Evolutionary conservation across 2,329 filamentous ascomycete genomes (phyloP).

Genomic region (Trichoderma gracile): DNA sequence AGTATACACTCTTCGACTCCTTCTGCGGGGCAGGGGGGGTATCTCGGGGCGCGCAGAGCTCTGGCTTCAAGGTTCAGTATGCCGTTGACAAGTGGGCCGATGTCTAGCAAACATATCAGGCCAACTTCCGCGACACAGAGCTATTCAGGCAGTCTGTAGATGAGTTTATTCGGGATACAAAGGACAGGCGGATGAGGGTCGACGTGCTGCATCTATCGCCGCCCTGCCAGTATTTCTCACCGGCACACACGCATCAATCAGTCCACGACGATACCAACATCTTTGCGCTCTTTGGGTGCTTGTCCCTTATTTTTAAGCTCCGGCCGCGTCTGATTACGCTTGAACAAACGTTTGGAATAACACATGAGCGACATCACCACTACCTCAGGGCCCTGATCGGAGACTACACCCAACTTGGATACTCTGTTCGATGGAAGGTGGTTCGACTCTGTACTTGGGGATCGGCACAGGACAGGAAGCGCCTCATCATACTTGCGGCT

Average conservation of each 20-base stretch:
- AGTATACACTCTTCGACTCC: constrained; percentile 68
- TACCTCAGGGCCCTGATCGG: constrained; percentile 63
- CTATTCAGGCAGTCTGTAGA: constrained; percentile 52
- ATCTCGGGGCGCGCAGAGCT: constrained; percentile 60
- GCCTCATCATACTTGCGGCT: constrained; percentile 59
- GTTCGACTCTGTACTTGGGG: constrained; percentile 55
- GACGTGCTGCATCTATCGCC: constrained; percentile 76
- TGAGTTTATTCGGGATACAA: constrained; percentile 48
- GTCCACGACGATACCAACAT: constrained; percentile 70
- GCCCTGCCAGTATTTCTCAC: constrained; percentile 75
- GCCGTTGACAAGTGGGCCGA: constrained; percentile 63
- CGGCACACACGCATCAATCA: constrained; percentile 68
- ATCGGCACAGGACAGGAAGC: constrained; percentile 50
- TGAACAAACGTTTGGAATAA: constrained; percentile 75
- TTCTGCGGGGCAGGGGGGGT: constrained; percentile 75
- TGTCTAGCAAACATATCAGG: constrained; percentile 58
- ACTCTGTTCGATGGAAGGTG: constrained; percentile 69
- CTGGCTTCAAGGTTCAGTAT: constrained; percentile 60
- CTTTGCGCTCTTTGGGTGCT: constrained; percentile 56
- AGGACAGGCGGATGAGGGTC: constrained; percentile 43
- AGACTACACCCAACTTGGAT: constrained; percentile 65
- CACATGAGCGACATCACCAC: constrained; percentile 51
- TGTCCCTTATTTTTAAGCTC: constrained; percentile 56
- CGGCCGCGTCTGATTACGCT: constrained; percentile 72
- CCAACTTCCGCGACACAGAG: constrained; percentile 57